These are phyloP conservation scores for Raphanus hybrid DNA, from an alignment of 441 rosid genomes.

Conservation along the genomic window DNA sequence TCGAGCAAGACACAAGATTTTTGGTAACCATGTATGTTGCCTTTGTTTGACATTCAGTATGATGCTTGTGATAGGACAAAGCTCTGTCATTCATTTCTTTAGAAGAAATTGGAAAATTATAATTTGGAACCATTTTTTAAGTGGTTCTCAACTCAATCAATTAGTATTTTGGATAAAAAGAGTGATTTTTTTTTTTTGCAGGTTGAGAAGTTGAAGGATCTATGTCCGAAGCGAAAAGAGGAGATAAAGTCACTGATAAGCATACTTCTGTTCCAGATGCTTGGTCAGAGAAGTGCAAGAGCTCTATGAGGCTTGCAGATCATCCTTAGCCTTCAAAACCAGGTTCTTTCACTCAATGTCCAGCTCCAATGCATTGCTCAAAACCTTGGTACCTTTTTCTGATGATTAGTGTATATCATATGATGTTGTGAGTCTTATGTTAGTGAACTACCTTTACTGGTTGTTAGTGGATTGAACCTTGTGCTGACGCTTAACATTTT, in stretches of 20 bases:
- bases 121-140: neutral
- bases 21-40: too few species aligned
- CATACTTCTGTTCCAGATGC: conserved; percentile 59
- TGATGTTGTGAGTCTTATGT: neutral
- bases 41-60: too few species aligned
- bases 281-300: too few species aligned
- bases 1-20: too few species aligned
- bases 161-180: conserved; percentile 6
- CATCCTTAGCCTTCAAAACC: neutral
- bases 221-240: conserved; percentile 84
- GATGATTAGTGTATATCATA: neutral
- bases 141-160: neutral
- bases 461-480: neutral
- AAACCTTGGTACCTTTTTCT: neutral
- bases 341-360: neutral
- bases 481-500: neutral
- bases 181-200: conserved; percentile 40
- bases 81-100: too few species aligned
- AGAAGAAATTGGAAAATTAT: neutral
- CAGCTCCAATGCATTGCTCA: neutral
- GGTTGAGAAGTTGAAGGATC: conserved; percentile 92
- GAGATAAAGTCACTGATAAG: conserved; percentile 76
- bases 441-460: neutral
- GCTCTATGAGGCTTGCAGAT: too few species aligned
- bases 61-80: too few species aligned